These are phyloP conservation scores for Talaromyces stipitatus DNA, from an alignment of 495 filamentous ascomycete genomes.

Conservation along the genomic window DNA sequence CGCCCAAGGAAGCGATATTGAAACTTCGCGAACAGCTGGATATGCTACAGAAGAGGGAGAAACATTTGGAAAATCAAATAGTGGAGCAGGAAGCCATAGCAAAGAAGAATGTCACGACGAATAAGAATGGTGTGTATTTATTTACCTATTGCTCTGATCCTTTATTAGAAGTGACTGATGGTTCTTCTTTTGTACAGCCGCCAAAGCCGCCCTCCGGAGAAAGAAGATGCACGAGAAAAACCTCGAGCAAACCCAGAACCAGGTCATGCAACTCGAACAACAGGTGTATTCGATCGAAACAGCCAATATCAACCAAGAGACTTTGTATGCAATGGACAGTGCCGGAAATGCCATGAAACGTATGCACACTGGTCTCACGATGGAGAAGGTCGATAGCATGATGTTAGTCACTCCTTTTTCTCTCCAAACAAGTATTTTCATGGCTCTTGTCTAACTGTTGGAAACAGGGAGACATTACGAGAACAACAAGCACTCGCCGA, in stretches of 20 bases:
- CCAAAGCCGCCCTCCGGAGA: conserved; percentile 82
- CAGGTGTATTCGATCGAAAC: conserved; percentile 96
- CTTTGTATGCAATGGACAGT: conserved; percentile 86
- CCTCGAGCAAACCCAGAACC: conserved; percentile 78
- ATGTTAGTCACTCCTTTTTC: conserved; percentile 59
- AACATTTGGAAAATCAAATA: conserved; percentile 83
- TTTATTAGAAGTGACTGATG: neutral
- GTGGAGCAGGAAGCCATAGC: conserved; percentile 87
- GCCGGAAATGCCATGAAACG: conserved; percentile 81
- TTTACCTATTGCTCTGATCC: neutral
- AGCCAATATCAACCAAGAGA: conserved; percentile 98
- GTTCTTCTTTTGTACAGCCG: conserved; percentile 46
- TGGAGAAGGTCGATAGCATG: conserved; percentile 88
- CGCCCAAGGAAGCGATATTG: conserved; percentile 94
- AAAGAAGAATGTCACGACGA: conserved; percentile 80
- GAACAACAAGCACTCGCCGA: conserved; percentile 90
- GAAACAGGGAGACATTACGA: conserved; percentile 73
- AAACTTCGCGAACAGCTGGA: conserved; percentile 81
- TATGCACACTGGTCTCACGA: conserved; percentile 83
- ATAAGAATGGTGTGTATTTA: conserved; percentile 72
- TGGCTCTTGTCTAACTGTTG: neutral
- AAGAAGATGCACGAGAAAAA: conserved; percentile 92
- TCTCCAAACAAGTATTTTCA: neutral
- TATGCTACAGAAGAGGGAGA: conserved; percentile 96
- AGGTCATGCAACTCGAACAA: conserved; percentile 86